Evolutionary conservation across 2,329 filamentous ascomycete genomes (phyloP).

Genomic region (Camillea tinctor): DNA sequence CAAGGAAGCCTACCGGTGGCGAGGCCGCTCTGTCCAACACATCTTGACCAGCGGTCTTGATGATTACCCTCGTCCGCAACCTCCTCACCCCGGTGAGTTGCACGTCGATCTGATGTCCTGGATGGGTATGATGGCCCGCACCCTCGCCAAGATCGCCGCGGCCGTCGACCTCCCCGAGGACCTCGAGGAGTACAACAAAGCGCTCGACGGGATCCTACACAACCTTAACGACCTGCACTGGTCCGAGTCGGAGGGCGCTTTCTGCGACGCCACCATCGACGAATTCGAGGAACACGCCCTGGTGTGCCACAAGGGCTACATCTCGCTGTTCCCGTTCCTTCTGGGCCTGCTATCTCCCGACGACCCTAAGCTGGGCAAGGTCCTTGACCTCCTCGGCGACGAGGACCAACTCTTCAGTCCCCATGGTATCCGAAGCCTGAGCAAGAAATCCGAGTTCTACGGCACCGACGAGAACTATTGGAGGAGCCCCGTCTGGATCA

Average conservation of each 20-base stretch:
- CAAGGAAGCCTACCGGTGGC: constrained; percentile 95
- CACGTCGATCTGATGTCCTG: constrained; percentile 93
- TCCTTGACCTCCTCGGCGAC: constrained; percentile 76
- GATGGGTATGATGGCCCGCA: constrained; percentile 94
- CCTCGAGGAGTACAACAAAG: constrained; percentile 66
- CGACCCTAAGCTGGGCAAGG: constrained; percentile 69
- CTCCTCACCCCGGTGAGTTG: constrained; percentile 91
- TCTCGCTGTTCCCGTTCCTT: constrained; percentile 90
- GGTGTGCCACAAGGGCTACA: constrained; percentile 95
- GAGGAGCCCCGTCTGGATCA: constrained; percentile 92
- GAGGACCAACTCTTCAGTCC: constrained; percentile 87
- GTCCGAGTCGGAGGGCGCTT: constrained; percentile 76
- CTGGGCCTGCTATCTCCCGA: constrained; percentile 74
- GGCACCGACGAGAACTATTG: constrained; percentile 96
- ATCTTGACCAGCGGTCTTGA: constrained; percentile 92
- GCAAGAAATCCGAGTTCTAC: constrained; percentile 78
- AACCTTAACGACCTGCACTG: constrained; percentile 96
- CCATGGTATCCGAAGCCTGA: constrained; percentile 85
- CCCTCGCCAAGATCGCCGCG: constrained; percentile 76
- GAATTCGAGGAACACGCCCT: constrained; percentile 87
- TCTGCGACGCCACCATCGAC: constrained; percentile 93
- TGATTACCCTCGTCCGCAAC: constrained; percentile 91
- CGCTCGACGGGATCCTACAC: constrained; percentile 72
- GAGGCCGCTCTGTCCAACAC: constrained; percentile 81
- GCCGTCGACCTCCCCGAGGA: constrained; percentile 77